Evolutionary conservation across 371 early-diverging fungal genomes (phyloP).

Genomic region (Syncephalastrum contaminatum): DNA sequence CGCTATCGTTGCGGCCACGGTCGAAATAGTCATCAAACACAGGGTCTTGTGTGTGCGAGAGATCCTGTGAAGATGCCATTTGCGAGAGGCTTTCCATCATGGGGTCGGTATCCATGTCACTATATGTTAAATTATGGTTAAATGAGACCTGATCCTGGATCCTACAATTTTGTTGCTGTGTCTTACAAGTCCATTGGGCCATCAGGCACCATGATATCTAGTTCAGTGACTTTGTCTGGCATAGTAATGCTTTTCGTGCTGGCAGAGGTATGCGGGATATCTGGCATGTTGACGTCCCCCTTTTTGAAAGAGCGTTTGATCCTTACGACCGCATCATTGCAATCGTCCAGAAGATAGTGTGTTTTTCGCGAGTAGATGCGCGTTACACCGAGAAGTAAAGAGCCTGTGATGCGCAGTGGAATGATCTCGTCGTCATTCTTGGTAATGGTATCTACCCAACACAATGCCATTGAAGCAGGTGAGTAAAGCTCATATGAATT

Average conservation of each 20-base stretch:
- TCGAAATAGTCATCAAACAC: too few relatives aligned
- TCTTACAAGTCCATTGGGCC: constrained; percentile 28
- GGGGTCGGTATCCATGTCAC: constrained; percentile 23
- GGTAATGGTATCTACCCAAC: constrained; percentile 72
- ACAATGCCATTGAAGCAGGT: too few relatives aligned
- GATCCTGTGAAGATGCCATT: constrained; percentile 18
- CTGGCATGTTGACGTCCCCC: constrained; percentile 85
- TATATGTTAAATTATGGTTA: background rate
- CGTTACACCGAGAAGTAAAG: constrained; percentile 94
- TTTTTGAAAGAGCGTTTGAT: constrained; percentile 91
- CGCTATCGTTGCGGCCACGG: too few relatives aligned
- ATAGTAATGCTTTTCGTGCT: constrained; percentile 84
- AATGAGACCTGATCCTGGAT: background rate
- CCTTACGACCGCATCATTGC: constrained; percentile 93
- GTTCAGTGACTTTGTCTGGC: constrained; percentile 84
- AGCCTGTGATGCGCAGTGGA: constrained; percentile 94
- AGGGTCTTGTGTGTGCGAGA: constrained; percentile 6
- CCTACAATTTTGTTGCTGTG: constrained; percentile 32
- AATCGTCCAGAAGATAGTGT: constrained; percentile 95
- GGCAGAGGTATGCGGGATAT: constrained; percentile 69
- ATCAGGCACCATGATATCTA: constrained; percentile 86
- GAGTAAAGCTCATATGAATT: too few relatives aligned
- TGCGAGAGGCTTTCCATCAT: constrained; percentile 32
- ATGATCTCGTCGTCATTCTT: constrained; percentile 77
- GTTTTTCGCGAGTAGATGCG: constrained; percentile 97